These are phyloP conservation scores for Seiridium unicorne DNA, from an alignment of 2,329 filamentous ascomycete genomes.

Conservation along the genomic window DNA sequence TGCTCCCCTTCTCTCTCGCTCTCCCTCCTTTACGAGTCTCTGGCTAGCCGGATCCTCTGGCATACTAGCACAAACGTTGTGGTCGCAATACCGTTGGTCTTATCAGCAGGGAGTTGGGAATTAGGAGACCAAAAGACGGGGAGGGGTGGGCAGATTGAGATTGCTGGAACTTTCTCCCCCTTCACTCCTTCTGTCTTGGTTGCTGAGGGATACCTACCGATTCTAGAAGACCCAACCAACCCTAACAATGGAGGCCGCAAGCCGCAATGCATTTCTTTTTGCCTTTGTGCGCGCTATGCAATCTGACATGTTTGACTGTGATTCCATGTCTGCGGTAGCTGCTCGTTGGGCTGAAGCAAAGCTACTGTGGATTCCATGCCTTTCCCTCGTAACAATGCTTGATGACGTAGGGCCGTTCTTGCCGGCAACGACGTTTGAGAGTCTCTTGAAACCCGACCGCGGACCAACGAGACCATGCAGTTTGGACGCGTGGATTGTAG, in stretches of 20 bases:
- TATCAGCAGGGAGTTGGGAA: background rate
- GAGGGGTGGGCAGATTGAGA: background rate
- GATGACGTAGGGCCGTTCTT: background rate
- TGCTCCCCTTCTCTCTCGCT: too few species aligned
- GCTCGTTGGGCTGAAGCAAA: background rate
- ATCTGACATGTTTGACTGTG: background rate
- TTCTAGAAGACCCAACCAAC: background rate
- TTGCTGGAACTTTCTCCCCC: background rate
- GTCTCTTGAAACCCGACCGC: background rate
- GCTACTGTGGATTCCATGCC: background rate
- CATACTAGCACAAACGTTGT: background rate
- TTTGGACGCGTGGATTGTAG: background rate
- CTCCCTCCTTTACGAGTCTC: too few species aligned
- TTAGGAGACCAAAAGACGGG: background rate
- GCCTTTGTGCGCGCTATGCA: background rate
- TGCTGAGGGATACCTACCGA: background rate
- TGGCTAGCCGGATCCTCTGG: too few species aligned
- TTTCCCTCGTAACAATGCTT: background rate
- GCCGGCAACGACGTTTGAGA: background rate
- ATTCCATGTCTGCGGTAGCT: background rate
- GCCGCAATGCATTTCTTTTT: background rate
- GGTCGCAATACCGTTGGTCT: background rate
- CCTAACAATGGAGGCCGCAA: background rate
- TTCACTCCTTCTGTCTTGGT: constrained; percentile 4
- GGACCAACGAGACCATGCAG: background rate